These are phyloP conservation scores for Dendrobium catenatum DNA, from an alignment of 106 monocot genomes.

Conservation along the genomic window DNA sequence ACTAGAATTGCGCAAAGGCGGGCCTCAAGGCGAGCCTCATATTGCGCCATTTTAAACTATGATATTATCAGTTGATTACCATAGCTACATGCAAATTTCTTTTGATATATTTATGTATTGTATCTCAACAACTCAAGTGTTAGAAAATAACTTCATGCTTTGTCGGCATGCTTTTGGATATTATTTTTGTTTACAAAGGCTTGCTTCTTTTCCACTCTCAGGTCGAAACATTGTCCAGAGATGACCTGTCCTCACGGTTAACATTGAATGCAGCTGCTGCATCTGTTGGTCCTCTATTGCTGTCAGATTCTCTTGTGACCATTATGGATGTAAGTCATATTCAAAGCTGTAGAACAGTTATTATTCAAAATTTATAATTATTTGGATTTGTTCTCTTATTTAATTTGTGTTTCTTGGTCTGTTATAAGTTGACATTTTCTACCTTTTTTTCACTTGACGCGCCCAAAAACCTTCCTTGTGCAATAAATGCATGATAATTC, in stretches of 20 bases:
- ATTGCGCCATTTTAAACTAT: too few species aligned
- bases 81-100: neutral
- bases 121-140: neutral
- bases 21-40: too few species aligned
- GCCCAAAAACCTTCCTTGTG: neutral
- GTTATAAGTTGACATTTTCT: neutral
- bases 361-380: neutral
- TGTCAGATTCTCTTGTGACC: conserved; percentile 84
- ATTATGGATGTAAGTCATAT: conserved; percentile 88
- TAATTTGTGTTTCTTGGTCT: neutral
- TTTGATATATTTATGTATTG: neutral
- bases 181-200: neutral
- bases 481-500: neutral
- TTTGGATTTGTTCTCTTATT: neutral
- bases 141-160: neutral
- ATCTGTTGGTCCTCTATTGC: conserved; percentile 69
- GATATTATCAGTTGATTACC: neutral
- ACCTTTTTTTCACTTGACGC: neutral
- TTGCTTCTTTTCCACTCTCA: conserved; percentile 22
- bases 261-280: conserved; percentile 58
- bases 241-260: conserved; percentile 84
- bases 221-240: conserved; percentile 84
- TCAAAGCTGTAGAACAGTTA: neutral
- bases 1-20: too few species aligned
- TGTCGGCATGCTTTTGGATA: neutral